A percentile compares a stretch with the other conserved stretches of the same genome.
Conservation (phyloP, 2,329 filamentous ascomycete species). For the Xylaria sp. region DNA sequence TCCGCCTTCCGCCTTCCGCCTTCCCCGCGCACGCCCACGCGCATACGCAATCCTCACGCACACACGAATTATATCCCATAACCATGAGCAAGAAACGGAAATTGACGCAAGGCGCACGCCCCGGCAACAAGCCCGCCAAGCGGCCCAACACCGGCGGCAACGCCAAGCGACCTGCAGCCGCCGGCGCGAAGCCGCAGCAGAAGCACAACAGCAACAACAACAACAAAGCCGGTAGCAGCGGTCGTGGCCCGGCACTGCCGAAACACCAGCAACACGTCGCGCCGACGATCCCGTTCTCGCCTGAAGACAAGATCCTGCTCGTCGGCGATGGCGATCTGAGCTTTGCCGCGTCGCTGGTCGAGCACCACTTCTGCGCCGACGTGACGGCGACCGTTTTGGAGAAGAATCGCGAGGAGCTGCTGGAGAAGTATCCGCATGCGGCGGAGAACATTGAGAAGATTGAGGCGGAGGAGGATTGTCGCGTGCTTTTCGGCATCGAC, state of each 20-base stretch:
- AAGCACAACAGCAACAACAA: constrained; percentile 13
- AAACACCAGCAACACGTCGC: constrained; percentile 32
- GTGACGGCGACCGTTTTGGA: constrained; percentile 68
- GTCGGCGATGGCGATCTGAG: constrained; percentile 78
- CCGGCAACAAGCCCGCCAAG: constrained; percentile 18
- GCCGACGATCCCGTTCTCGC: constrained; percentile 62
- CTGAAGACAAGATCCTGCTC: constrained; percentile 64
- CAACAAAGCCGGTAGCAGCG: constrained; percentile 1
- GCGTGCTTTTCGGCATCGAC: constrained; percentile 59
- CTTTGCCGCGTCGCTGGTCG: constrained; percentile 63
- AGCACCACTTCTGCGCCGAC: constrained; percentile 59
- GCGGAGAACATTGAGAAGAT: constrained; percentile 53
- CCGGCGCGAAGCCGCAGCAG: constrained; percentile 13
- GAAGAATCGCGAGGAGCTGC: constrained; percentile 49
- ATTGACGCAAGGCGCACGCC: constrained; percentile 19
- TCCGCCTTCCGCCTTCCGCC: no score
- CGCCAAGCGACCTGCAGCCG: constrained; percentile 1
- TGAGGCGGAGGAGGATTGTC: constrained; percentile 35
- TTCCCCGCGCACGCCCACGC: no score
- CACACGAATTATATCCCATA: neutral
- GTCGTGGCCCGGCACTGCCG: constrained; percentile 16
- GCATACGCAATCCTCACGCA: no score
- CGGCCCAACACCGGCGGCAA: constrained; percentile 9
- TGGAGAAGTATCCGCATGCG: constrained; percentile 69
- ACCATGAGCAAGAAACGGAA: constrained; percentile 43